Evolutionary conservation across 2,329 filamentous ascomycete genomes (phyloP).

Genomic region (Colletotrichum lentis): DNA sequence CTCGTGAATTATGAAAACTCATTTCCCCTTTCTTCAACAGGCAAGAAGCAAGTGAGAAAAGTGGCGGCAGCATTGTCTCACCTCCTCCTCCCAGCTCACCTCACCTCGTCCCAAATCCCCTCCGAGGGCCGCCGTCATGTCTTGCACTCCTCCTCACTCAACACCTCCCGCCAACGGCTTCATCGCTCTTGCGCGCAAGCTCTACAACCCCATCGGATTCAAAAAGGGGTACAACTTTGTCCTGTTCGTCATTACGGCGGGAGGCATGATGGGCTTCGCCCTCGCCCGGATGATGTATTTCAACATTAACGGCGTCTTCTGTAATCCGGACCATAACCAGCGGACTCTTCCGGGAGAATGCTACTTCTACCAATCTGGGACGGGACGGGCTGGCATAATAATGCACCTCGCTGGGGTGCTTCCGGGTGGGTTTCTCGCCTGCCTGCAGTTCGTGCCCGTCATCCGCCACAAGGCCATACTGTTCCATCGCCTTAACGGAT

Average conservation of each 20-base stretch:
- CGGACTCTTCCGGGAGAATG: conserved; percentile 49
- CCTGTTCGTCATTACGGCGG: conserved; percentile 60
- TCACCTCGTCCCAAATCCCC: not conserved
- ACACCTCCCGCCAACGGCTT: conserved; percentile 38
- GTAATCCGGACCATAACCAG: conserved; percentile 40
- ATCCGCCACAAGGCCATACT: conserved; percentile 58
- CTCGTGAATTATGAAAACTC: not conserved
- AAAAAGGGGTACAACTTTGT: conserved; percentile 64
- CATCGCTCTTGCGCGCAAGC: conserved; percentile 38
- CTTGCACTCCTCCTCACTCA: conserved; percentile 8
- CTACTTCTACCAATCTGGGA: conserved; percentile 46
- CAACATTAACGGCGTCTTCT: conserved; percentile 51
- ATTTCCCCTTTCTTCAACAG: conserved; percentile 22
- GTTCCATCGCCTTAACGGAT: conserved; percentile 69
- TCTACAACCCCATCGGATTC: conserved; percentile 63
- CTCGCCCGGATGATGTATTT: conserved; percentile 60
- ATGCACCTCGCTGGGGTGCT: conserved; percentile 57
- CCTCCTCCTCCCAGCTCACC: not conserved
- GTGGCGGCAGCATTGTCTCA: conserved; percentile 18
- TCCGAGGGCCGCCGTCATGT: conserved; percentile 6
- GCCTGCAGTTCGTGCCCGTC: conserved; percentile 59
- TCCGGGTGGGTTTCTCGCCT: conserved; percentile 54
- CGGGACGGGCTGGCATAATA: conserved; percentile 52
- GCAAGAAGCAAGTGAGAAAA: conserved; percentile 18
- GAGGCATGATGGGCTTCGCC: conserved; percentile 57